phyloP scores from a whole-genome alignment of 2,329 filamentous ascomycete species.

The Zasmidium citrigriseum region DNA sequence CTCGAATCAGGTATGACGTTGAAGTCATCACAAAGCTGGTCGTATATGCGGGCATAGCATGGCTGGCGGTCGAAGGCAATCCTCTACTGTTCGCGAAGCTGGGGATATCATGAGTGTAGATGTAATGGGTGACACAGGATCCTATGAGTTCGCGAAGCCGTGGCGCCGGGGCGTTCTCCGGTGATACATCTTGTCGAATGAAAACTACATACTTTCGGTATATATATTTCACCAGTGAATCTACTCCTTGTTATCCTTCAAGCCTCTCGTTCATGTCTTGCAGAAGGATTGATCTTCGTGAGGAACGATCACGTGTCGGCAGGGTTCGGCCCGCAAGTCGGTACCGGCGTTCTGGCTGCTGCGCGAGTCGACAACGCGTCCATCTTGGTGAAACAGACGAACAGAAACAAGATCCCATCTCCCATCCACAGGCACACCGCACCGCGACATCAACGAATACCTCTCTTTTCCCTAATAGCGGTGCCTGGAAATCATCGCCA shows the following conservation, averaged over 20 bases:
- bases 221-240: background rate
- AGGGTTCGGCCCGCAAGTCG: background rate
- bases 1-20: slow-evolving; percentile 93
- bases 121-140: too few relatives aligned
- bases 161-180: too few relatives aligned
- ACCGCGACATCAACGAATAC: background rate
- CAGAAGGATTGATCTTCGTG: too few relatives aligned
- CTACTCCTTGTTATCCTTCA: too few relatives aligned
- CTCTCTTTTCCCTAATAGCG: background rate
- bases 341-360: background rate
- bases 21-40: slow-evolving; percentile 96
- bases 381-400: background rate
- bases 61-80: slow-evolving; percentile 74
- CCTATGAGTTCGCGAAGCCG: too few relatives aligned
- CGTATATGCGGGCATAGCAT: slow-evolving; percentile 91
- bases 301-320: background rate
- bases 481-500: background rate
- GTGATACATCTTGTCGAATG: background rate
- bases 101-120: slow-evolving; percentile 20
- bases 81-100: slow-evolving; percentile 63
- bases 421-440: too few relatives aligned
- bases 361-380: background rate
- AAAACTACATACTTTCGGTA: background rate
- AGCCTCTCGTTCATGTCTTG: too few relatives aligned
- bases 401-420: background rate